phyloP scores from a whole-genome alignment of 2,329 filamentous ascomycete genomes.

The Beauveria rudraprayagi region DNA sequence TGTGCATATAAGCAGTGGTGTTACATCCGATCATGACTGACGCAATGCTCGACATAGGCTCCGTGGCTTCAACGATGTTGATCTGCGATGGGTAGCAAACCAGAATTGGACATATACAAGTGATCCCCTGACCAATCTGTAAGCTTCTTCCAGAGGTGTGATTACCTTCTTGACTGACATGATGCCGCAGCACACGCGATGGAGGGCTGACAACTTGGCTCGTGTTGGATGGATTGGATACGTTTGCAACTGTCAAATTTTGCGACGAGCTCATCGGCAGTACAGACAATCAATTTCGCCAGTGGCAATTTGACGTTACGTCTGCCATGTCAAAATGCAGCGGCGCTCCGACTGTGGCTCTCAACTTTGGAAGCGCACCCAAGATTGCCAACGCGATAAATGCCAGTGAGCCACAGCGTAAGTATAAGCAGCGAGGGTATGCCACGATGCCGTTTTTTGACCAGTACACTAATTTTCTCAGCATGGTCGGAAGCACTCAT shows the following conservation, averaged over 20 bases:
- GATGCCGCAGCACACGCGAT: slow-evolving; percentile 15
- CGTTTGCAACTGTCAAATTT: slow-evolving; percentile 47
- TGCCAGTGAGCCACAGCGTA: slow-evolving; percentile 4
- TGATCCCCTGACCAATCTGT: slow-evolving; percentile 11
- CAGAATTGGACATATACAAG: slow-evolving; percentile 53
- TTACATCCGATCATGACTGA: not conserved
- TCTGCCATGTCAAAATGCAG: slow-evolving; percentile 25
- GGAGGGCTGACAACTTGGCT: slow-evolving; percentile 37
- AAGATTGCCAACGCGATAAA: slow-evolving; percentile 9
- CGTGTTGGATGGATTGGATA: slow-evolving; percentile 55
- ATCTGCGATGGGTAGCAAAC: slow-evolving; percentile 48
- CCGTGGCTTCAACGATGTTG: slow-evolving; percentile 47
- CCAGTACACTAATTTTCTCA: not conserved
- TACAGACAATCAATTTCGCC: slow-evolving; percentile 55
- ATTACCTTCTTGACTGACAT: not conserved
- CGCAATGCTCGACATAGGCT: not conserved
- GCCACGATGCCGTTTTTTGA: not conserved
- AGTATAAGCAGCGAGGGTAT: not conserved
- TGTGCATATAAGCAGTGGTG: not conserved
- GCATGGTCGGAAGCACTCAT: not conserved
- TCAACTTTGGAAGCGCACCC: slow-evolving; percentile 18
- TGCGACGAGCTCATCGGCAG: slow-evolving; percentile 46
- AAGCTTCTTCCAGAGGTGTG: slow-evolving; percentile 21
- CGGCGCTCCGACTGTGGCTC: slow-evolving; percentile 7
- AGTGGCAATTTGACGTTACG: slow-evolving; percentile 52